These are phyloP conservation scores for Xylaria sp. DNA, from an alignment of 2,329 filamentous ascomycete species.

Conservation along the genomic window DNA sequence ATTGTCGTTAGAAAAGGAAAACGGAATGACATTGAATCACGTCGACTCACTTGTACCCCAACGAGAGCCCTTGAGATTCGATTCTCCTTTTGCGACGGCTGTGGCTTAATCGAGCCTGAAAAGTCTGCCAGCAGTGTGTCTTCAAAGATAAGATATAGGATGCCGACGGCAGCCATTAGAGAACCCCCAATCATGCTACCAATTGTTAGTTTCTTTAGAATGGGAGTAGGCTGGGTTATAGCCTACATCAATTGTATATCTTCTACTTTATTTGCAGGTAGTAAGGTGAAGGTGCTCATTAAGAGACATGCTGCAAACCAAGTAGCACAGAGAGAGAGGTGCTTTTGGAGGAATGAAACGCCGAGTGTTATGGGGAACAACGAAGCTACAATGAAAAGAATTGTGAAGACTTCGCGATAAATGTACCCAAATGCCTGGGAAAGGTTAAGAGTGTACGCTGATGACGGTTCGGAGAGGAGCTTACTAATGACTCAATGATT, in stretches of 20 bases:
- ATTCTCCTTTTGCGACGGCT: slow-evolving; percentile 48
- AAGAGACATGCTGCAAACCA: slow-evolving; percentile 82
- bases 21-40: slow-evolving; percentile 25
- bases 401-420: slow-evolving; percentile 84
- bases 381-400: slow-evolving; percentile 78
- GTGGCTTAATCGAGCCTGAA: slow-evolving; percentile 45
- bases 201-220: slow-evolving; percentile 27
- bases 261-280: slow-evolving; percentile 86
- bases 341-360: slow-evolving; percentile 72
- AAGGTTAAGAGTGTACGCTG: slow-evolving; percentile 12
- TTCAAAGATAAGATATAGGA: slow-evolving; percentile 84
- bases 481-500: slow-evolving; percentile 80
- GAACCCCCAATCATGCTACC: slow-evolving; percentile 76
- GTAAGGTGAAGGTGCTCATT: slow-evolving; percentile 91
- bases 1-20: slow-evolving; percentile 12
- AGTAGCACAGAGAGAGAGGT: slow-evolving; percentile 70
- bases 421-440: slow-evolving; percentile 88
- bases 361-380: slow-evolving; percentile 85
- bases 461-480: slow-evolving; percentile 40
- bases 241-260: slow-evolving; percentile 61
- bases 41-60: slow-evolving; percentile 69
- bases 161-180: slow-evolving; percentile 79
- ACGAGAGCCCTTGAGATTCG: slow-evolving; percentile 67
- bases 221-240: not conserved
- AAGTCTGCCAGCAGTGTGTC: slow-evolving; percentile 65